Base-by-base conservation (phyloP, 352 stramenopile genomes). In the Phytophthora palmivora region DNA sequence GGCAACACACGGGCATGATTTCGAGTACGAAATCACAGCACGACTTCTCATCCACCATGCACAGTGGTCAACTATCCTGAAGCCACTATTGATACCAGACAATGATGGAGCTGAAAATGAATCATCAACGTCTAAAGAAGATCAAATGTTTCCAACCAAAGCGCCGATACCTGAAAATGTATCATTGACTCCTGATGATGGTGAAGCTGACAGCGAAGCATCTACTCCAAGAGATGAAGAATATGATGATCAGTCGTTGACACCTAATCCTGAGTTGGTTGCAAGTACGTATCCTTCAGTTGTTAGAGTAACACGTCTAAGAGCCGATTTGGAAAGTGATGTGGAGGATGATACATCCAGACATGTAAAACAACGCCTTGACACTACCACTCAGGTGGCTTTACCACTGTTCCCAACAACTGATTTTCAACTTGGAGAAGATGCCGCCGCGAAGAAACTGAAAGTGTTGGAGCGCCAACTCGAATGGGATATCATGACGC, bases 401-500 rank as follows among this genome's bases (percentile, higher is more conserved):
- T 22, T 8, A 9, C n/a, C 3, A 7, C 28, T 19, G n/a, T 14
- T 10, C 26, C 12, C 10, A 16, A 16, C 26, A 9, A 8, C 4
- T 26, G 19, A 16, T 30, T 15, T 3, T 24, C 49, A 18, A 19
- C 2, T 57, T 9, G 7, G 15, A 21, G 48, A 47, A 19, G 11
- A 0, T 15, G 6, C 33, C 26, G 38, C 28, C 21, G 19, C 41
- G 15, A 47, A 57, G 24, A 32, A 47, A 30, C 9, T 50, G 32
- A 18, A 62, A 19, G 21, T 62, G 22, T 42, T 62, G 54, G 32
- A 62, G 22, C 54, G 46, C 10, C 43, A 49, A 30, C 28, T 55
- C 7, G 43, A 62, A 14, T 21, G 53, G 32, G 22, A 58, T n/a
- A 44, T 63, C n/a, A 63, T 63, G 56, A 63, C 45, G 1, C 24